A percentile compares a stretch with the other conserved stretches of the same genome.
phyloP scores from a whole-genome alignment of 352 stramenopile genomes.

The Phytophthora parvispora region DNA sequence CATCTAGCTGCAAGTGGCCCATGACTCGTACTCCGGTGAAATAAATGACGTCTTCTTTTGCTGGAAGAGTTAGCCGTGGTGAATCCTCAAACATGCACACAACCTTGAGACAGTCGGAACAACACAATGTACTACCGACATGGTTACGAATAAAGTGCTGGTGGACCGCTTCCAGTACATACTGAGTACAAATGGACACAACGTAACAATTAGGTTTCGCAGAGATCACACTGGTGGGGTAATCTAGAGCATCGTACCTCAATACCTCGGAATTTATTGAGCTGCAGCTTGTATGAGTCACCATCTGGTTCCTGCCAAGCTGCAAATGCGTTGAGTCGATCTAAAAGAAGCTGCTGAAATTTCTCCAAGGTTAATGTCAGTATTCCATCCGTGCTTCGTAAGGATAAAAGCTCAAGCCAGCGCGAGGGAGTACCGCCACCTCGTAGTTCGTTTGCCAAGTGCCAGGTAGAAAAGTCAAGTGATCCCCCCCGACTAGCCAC shows the following conservation, averaged over 20 bases:
- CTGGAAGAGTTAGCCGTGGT: constrained; percentile 6
- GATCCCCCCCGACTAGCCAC: constrained; percentile 1
- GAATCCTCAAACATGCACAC: constrained; percentile 54
- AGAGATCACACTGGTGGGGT: background rate
- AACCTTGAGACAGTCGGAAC: constrained; percentile 45
- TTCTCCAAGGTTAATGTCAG: constrained; percentile 22
- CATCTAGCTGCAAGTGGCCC: constrained; percentile 43
- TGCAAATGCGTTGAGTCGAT: constrained; percentile 52
- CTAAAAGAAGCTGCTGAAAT: constrained; percentile 48
- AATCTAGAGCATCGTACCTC: constrained; percentile 26
- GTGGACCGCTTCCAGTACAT: constrained; percentile 59
- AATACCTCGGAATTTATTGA: constrained; percentile 56
- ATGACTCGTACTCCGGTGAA: constrained; percentile 32
- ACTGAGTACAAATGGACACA: constrained; percentile 23
- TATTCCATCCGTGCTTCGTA: background rate
- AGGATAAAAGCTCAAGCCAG: constrained; percentile 19
- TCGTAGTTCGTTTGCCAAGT: constrained; percentile 8
- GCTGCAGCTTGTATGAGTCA: constrained; percentile 25
- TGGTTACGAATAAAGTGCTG: constrained; percentile 68
- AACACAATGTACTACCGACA: constrained; percentile 46
- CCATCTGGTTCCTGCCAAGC: constrained; percentile 39
- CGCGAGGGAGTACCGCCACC: background rate
- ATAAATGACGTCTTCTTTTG: constrained; percentile 35
- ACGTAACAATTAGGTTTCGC: background rate
- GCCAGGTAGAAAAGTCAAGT: constrained; percentile 13